Evolutionary conservation across 495 filamentous ascomycete species (phyloP), one percentile per base, ranked within the genome.

Genomic region (Penicillium dipodomyicola): DNA sequence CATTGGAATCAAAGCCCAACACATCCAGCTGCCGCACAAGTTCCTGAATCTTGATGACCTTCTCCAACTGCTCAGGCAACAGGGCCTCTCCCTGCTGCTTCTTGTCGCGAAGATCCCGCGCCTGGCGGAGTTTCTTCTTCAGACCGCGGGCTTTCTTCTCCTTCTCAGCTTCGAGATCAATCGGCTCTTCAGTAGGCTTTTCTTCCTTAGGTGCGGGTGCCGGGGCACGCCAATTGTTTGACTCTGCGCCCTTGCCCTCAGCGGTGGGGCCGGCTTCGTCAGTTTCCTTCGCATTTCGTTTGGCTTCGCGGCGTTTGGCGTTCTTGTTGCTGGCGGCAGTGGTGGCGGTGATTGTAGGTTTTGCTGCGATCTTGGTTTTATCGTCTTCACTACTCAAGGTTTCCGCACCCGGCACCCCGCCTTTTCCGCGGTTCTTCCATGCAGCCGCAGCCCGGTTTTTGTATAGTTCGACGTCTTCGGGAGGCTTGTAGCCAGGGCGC

Each of bases 381-480:
- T 81, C 71, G 48, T 84, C 82, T 47, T 82, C 81, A 49, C 84
- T 68, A 57, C 67, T 77, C 59, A 74, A 39, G 0, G 76, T 74
- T 54, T 89, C 90, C 17, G 92, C 89, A 11, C 95, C 95, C 9
- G 92, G 89, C 5, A 97, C 81, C 61, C 88, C 87, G 50, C 82
- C 84, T 57, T 79, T 87, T 12, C 87, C 89, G 19, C 92, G 84
- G 62, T 79, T 91, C 72, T 91, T 93, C 79, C 89, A 96, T 39
- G 82, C 85, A 61, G 93, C 89, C 23, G 92, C 92, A 5, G 86
- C 89, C 41, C 88, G 85, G 74, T 96, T 97, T 79, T 89, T 94
- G 82, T 97, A 99, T 35, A 96, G 77, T 66, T 97, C 91, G 55
- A 97, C 89, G 72, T 99, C 95, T 71, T 99, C 95, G 2, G 94